Percentiles rank a stretch among this genome's conserved stretches.
Conservation (phyloP, 345 rosid species). For the Euphorbia tirucalli region DNA sequence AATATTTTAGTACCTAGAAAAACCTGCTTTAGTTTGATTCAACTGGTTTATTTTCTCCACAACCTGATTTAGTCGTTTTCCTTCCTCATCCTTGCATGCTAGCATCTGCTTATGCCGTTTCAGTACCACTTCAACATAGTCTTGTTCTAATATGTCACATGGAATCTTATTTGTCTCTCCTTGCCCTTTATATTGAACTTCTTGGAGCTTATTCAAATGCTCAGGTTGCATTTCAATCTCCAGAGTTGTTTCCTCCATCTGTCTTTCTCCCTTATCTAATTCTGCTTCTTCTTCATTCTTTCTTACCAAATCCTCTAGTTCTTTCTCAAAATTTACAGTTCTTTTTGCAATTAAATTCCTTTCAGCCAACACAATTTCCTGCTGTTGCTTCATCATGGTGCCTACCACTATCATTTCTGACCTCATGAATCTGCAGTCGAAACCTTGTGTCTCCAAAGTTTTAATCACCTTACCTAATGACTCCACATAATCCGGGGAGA, state of each 20-base stretch:
- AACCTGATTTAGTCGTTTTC: slow-evolving; percentile 16
- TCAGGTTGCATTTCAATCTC: neutral
- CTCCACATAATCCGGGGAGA: slow-evolving; percentile 23
- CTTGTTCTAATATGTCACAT: slow-evolving; percentile 8
- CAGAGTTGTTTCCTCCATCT: neutral
- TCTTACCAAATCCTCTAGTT: slow-evolving; percentile 8
- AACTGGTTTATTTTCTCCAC: slow-evolving; percentile 21
- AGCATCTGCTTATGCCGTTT: slow-evolving; percentile 20
- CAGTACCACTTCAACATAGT: slow-evolving; percentile 15
- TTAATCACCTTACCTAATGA: slow-evolving; percentile 22
- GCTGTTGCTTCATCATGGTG: slow-evolving; percentile 21
- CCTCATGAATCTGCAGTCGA: slow-evolving; percentile 34
- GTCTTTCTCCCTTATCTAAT: neutral
- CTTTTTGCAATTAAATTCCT: slow-evolving; percentile 22
- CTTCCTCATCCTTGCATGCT: slow-evolving; percentile 28
- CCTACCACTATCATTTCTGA: slow-evolving; percentile 26
- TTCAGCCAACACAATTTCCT: slow-evolving; percentile 21
- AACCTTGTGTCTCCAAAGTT: slow-evolving; percentile 28
- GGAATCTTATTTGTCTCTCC: slow-evolving; percentile 10
- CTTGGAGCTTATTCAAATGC: neutral
- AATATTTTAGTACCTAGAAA: neutral
- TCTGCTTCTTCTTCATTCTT: slow-evolving; percentile 8
- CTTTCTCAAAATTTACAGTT: slow-evolving; percentile 14
- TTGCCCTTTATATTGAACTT: neutral
- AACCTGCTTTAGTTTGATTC: slow-evolving; percentile 6